Conservation (phyloP, 306 rosid species). For the Vicia sativa region DNA sequence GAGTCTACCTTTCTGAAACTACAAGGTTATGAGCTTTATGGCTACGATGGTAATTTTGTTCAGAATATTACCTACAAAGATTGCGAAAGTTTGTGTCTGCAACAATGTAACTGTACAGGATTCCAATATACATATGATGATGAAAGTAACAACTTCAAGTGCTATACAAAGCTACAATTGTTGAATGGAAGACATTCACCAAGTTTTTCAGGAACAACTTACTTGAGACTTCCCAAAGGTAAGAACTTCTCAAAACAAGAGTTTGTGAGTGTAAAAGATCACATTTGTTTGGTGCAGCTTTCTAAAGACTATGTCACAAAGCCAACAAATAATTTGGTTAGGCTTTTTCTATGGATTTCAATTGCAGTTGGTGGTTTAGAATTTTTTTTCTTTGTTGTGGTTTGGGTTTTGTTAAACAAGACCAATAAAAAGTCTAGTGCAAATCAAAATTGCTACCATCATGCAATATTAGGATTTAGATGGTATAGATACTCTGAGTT, state of each 20-base stretch:
- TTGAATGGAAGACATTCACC: slow-evolving; percentile 38
- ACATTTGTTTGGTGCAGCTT: not conserved
- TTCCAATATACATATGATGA: not conserved
- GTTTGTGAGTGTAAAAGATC: not conserved
- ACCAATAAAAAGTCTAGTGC: slow-evolving; percentile 28
- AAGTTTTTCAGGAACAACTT: not conserved
- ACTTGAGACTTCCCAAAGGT: slow-evolving; percentile 38
- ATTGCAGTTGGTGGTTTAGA: slow-evolving; percentile 20
- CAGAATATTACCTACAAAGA: not conserved
- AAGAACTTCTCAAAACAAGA: not conserved
- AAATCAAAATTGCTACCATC: slow-evolving; percentile 1
- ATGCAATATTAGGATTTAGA: not conserved
- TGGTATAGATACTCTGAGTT: slow-evolving; percentile 19
- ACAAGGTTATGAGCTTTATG: slow-evolving; percentile 31
- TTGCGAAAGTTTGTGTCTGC: slow-evolving; percentile 42
- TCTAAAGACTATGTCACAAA: not conserved
- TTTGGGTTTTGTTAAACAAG: slow-evolving; percentile 18
- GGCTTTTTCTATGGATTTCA: slow-evolving; percentile 36
- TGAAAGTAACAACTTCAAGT: not conserved
- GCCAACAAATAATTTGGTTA: slow-evolving; percentile 3
- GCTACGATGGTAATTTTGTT: slow-evolving; percentile 31
- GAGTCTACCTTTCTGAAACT: slow-evolving; percentile 33
- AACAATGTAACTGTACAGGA: slow-evolving; percentile 34
- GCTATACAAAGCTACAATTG: slow-evolving; percentile 39
- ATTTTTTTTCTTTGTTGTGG: not conserved